Conservation (phyloP, 495 filamentous ascomycete genomes). For the Acidomyces sp. region DNA sequence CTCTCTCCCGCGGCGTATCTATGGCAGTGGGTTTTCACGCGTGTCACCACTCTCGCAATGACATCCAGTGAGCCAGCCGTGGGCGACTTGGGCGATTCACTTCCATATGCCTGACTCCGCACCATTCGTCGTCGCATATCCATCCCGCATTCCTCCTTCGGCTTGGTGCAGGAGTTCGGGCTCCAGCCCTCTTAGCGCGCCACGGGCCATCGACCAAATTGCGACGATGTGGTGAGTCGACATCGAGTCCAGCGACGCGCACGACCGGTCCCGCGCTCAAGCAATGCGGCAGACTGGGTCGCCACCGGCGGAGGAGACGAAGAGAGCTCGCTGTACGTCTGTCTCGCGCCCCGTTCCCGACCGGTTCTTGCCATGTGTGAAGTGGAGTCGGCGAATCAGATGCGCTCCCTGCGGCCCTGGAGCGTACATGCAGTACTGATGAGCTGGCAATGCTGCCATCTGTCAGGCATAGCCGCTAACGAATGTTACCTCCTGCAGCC, state of each 20-base stretch:
- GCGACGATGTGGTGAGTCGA: background rate
- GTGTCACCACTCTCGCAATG: too few species aligned
- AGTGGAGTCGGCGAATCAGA: slow-evolving; percentile 6
- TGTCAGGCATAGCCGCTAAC: slow-evolving; percentile 19
- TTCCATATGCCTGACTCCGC: too few species aligned
- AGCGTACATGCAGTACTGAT: slow-evolving; percentile 10
- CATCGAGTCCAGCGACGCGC: background rate
- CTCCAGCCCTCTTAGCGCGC: too few species aligned
- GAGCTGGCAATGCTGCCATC: slow-evolving; percentile 17
- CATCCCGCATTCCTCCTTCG: too few species aligned
- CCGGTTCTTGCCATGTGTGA: background rate
- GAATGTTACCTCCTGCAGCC: slow-evolving; percentile 13
- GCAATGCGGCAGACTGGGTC: slow-evolving; percentile 9
- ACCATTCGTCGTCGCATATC: too few species aligned
- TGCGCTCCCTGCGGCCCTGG: background rate
- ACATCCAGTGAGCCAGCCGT: too few species aligned
- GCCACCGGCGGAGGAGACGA: slow-evolving; percentile 3
- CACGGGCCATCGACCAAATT: too few species aligned
- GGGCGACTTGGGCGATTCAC: too few species aligned
- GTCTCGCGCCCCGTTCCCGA: slow-evolving; percentile 1
- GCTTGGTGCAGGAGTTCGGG: too few species aligned
- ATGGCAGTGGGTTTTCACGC: too few species aligned
- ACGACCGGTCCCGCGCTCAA: background rate
- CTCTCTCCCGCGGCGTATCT: too few species aligned
- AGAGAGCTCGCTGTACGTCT: slow-evolving; percentile 10